Base-by-base conservation (phyloP, 441 rosid species). In the Pelargonium fulgidum region DNA sequence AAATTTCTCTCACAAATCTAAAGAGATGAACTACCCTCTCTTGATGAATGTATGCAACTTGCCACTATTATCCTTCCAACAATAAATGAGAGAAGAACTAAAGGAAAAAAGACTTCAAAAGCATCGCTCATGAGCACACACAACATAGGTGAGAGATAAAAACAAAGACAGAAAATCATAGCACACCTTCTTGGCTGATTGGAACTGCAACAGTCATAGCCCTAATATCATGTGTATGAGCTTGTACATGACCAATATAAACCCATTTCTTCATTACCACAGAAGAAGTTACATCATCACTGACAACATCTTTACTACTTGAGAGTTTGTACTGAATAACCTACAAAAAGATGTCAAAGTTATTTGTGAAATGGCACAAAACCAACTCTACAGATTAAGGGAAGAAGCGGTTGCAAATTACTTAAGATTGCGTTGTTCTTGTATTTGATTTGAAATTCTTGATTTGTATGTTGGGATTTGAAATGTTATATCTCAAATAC, bases 141-240 rank as follows among this genome's bases (percentile, higher is more conserved):
- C 56, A n/a, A 8, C 14, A 61, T 13, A 61, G 29, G 1, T 44
- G 48, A 61, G 3, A 3, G 39, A 4, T 61, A 61, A 61, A 61
- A 42, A 24, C 19, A 6, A 70, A 8, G 41, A 72, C 12, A 36
- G 16, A 73, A 67, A 33, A 67, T 10, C 63, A 14, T 61, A 24
- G 76, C 85, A 68, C 68, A 92, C 99, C 98, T 94, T 89, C 89
- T 16, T 65, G 77, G 77, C 85, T 77, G 36, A 90, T 86, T 50
- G 99, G 97, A 64, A 89, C 84, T 9, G 98, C 94, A 67, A 94
- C 80, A 2, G 98, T 85, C 83, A 94, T 79, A 29, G 99, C 92
- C 77, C 90, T 89, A 77, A 94, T 82, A 82, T 94, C 99, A 77
- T 92, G 96, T 0, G 98, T 87, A 83, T 94, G 99, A 73, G 96